phyloP scores from a whole-genome alignment of 1,284 basidiomycete species.

The Boletus calvinii region DNA sequence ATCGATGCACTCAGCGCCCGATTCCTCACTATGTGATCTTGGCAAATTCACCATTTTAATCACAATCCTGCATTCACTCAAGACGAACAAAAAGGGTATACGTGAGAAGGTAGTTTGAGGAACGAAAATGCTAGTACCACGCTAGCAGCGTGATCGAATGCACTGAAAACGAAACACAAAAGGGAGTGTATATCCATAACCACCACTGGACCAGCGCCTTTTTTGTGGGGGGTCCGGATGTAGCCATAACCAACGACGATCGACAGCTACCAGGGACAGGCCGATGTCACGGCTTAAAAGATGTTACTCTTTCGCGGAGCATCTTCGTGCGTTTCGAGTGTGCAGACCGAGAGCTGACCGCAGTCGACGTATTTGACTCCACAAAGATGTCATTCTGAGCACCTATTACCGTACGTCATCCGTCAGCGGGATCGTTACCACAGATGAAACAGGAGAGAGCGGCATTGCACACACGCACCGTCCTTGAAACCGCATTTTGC shows the following conservation, averaged over 20 bases:
- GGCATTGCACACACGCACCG: conserved; percentile 9
- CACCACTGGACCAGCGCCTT: neutral
- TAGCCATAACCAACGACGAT: neutral
- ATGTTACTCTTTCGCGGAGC: neutral
- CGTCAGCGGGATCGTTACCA: conserved; percentile 1
- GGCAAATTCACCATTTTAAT: no score
- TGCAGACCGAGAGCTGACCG: no score
- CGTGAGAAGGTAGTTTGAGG: neutral
- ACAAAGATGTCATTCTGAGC: conserved; percentile 20
- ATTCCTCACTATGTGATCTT: no score
- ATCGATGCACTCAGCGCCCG: no score
- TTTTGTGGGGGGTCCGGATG: neutral
- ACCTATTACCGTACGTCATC: conserved; percentile 5
- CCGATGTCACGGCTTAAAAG: neutral
- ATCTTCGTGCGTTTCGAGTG: neutral
- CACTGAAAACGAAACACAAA: neutral
- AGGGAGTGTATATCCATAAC: neutral
- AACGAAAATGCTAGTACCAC: neutral
- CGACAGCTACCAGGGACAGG: neutral
- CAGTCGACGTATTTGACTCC: neutral
- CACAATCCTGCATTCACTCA: no score
- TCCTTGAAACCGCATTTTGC: conserved; percentile 9
- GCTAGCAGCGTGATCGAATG: neutral
- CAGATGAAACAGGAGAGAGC: neutral
- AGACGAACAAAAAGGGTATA: neutral